Conservation (phyloP, 2,329 filamentous ascomycete genomes). For the Colletotrichum agaves region DNA sequence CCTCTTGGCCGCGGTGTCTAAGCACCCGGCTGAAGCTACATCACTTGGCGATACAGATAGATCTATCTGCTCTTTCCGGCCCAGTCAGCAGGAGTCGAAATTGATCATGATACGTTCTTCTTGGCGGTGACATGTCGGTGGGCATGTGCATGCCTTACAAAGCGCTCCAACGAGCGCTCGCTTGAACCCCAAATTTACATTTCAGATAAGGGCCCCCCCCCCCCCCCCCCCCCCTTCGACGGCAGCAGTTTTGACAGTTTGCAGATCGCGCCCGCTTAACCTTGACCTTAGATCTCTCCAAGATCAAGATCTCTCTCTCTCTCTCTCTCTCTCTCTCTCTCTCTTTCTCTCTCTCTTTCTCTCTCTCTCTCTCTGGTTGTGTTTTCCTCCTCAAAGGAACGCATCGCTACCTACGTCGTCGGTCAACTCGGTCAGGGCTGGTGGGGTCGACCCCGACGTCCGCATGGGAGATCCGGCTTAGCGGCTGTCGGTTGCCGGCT, state of each 20-base stretch:
- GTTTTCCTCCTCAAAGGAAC: neutral
- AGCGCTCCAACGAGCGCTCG: neutral
- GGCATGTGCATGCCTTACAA: neutral
- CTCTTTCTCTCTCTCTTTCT: too few relatives aligned
- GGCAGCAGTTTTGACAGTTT: slow-evolving; percentile 2
- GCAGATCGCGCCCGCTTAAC: slow-evolving; percentile 10
- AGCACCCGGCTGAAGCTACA: slow-evolving; percentile 11
- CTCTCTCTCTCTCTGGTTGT: neutral
- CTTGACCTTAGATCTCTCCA: neutral
- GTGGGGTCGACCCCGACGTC: slow-evolving; percentile 33
- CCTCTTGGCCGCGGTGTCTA: slow-evolving; percentile 31
- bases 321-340: neutral
- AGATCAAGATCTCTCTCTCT: too few relatives aligned
- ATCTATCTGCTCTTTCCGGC: neutral
- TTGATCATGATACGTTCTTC: neutral
- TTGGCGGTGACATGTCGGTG: slow-evolving; percentile 5
- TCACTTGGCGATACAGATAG: slow-evolving; percentile 10
- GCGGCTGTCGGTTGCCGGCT: slow-evolving; percentile 32
- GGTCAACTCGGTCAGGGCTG: slow-evolving; percentile 31
- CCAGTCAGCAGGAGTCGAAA: neutral
- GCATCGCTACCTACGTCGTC: slow-evolving; percentile 1
- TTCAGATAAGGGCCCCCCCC: slow-evolving; percentile 8
- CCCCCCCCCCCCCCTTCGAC: too few relatives aligned
- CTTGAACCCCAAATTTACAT: neutral
- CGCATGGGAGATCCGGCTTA: slow-evolving; percentile 29